These are phyloP conservation scores for Aspergillus sclerotioniger DNA, from an alignment of 495 filamentous ascomycete genomes.

Conservation along the genomic window DNA sequence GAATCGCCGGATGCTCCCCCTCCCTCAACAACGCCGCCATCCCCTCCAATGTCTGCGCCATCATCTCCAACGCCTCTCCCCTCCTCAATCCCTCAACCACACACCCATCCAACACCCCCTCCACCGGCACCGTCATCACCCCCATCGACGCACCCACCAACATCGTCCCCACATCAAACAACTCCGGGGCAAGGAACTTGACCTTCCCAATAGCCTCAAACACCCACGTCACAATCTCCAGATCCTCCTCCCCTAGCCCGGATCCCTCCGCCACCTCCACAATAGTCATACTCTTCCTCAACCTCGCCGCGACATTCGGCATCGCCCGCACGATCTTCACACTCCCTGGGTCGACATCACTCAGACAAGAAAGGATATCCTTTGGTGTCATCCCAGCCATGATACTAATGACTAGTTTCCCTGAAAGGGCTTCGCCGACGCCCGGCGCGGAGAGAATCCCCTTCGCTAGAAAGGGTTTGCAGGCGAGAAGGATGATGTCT, in stretches of 20 bases:
- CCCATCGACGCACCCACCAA: conserved; percentile 33
- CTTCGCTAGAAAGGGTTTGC: conserved; percentile 36
- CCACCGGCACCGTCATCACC: conserved; percentile 32
- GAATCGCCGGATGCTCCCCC: conserved; percentile 32
- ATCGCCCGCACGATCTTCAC: conserved; percentile 32
- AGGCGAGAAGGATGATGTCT: conserved; percentile 35
- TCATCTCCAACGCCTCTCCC: conserved; percentile 35
- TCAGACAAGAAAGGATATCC: conserved; percentile 60
- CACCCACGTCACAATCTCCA: conserved; percentile 23
- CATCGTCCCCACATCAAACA: conserved; percentile 33
- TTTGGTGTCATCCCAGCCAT: conserved; percentile 72
- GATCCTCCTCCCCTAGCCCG: conserved; percentile 9
- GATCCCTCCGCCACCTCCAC: conserved; percentile 22
- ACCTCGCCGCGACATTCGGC: conserved; percentile 36
- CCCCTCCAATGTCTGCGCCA: conserved; percentile 30
- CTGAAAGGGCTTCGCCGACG: conserved; percentile 44
- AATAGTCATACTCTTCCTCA: conserved; percentile 36
- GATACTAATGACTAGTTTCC: conserved; percentile 82
- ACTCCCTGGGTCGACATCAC: conserved; percentile 24
- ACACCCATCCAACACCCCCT: conserved; percentile 40
- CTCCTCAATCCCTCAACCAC: conserved; percentile 37
- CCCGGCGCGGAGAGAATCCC: conserved; percentile 29
- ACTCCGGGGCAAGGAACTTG: conserved; percentile 25
- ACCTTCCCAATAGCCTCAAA: conserved; percentile 33
- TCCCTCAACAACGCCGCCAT: conserved; percentile 32